These are phyloP conservation scores for Sclerotinia sclerotiorum DNA, from an alignment of 2,329 filamentous ascomycete genomes.

Conservation along the genomic window DNA sequence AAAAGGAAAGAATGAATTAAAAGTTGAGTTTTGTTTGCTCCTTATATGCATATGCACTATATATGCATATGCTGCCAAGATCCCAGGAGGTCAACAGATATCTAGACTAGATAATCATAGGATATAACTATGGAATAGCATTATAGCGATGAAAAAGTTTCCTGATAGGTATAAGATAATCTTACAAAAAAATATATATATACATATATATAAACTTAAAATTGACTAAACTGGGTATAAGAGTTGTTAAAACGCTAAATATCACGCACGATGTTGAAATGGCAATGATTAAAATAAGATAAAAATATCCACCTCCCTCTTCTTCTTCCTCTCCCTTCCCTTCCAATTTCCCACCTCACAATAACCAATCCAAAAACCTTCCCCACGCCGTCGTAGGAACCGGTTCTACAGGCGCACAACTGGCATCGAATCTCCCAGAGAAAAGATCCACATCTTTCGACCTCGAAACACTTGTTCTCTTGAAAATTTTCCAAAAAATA, in stretches of 20 bases:
- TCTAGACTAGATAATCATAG: no score
- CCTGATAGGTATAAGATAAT: no score
- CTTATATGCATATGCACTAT: no score
- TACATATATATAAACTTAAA: no score
- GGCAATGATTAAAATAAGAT: not conserved
- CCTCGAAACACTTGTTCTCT: conserved; percentile 47
- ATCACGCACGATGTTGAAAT: conserved; percentile 10
- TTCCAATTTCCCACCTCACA: not conserved
- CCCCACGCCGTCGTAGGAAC: conserved; percentile 16
- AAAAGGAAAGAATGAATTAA: no score
- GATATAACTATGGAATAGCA: no score
- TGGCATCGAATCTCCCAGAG: conserved; percentile 8
- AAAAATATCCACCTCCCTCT: not conserved
- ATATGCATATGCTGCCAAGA: no score
- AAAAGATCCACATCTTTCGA: conserved; percentile 39
- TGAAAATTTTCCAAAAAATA: conserved; percentile 54
- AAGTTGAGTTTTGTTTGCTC: no score
- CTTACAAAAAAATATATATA: no score
- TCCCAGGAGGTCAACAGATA: no score
- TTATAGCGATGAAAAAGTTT: no score
- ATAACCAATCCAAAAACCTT: conserved; percentile 14
- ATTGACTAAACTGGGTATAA: conserved; percentile 17
- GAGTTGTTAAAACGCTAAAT: conserved; percentile 2
- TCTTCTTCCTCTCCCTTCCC: not conserved
- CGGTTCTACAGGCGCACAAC: conserved; percentile 5